Conservation (phyloP, 352 stramenopile genomes). For the Pythium myriotylum region DNA sequence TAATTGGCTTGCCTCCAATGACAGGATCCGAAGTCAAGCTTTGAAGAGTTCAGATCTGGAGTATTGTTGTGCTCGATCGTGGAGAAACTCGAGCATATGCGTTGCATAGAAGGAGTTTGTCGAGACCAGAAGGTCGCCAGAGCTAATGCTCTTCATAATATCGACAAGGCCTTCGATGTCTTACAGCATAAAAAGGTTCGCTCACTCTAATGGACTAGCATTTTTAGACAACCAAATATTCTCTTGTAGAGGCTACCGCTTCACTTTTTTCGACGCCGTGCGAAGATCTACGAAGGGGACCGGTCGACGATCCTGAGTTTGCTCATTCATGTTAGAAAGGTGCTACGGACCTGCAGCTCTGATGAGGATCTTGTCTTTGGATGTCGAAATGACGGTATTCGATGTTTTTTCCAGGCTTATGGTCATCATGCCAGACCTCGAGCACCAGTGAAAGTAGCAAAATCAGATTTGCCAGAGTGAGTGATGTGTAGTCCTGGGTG, state of each 20-base stretch:
- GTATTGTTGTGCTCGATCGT: constrained; percentile 68
- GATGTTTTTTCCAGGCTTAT: background rate
- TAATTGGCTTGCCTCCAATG: no score
- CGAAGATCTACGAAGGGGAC: constrained; percentile 40
- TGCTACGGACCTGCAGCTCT: background rate
- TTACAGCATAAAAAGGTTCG: constrained; percentile 66
- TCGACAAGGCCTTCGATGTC: constrained; percentile 61
- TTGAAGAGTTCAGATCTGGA: constrained; percentile 63
- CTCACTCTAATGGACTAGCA: no score
- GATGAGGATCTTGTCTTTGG: no score
- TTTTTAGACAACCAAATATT: no score
- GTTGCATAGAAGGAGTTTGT: constrained; percentile 53
- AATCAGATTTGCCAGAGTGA: no score
- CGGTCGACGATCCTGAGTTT: constrained; percentile 9
- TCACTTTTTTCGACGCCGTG: constrained; percentile 26
- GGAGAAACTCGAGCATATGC: constrained; percentile 70
- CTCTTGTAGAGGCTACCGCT: constrained; percentile 44
- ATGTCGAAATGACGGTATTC: background rate
- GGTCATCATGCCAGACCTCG: background rate
- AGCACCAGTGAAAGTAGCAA: no score
- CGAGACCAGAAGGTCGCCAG: constrained; percentile 38
- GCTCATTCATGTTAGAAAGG: constrained; percentile 14
- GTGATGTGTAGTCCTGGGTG: no score
- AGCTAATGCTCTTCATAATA: constrained; percentile 74
- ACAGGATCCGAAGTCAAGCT: constrained; percentile 31